Evolutionary conservation across 2,329 filamentous ascomycete species (phyloP), one percentile per base, ranked within the genome.

Genomic region (Pseudogymnoascus verrucosus): DNA sequence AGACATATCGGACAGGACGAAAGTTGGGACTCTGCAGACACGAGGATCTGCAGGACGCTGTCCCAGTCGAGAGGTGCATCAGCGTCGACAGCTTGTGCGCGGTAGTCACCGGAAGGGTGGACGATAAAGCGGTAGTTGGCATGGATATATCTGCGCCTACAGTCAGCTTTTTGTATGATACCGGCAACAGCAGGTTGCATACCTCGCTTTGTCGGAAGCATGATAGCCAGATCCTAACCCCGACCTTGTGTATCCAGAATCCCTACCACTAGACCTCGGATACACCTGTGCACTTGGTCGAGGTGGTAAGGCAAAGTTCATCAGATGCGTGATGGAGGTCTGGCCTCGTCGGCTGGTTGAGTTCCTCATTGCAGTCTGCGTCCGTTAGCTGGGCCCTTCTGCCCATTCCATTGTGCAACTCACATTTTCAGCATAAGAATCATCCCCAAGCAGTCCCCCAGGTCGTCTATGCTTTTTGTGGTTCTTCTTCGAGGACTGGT

Each of bases 51-150:
- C 67, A 97, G 80, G 62, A 99, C 90, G 68, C 91, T 87, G 68
- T 87, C 84, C 95, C 95, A 99, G 70, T 96, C 90, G 62, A 99
- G 78, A 71, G 95, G 89, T 59, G 93, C 83, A 75, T 99, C 93
- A 19, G 95, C 89, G 74, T 98, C 91, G 54, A 84, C 82, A 23
- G 91, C 89, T 73, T 98, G 92, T 5, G 85, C 83, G 65, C 85
- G 82, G 74, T 98, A 99, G 71, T 88, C 85, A 64, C 86, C 88
- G 63, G 85, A 82, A 3, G 95, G 93, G 65, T 91, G 88, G 61
- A 99, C 93, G 65, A 99, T 89, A 74, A 99, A 99, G 63, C 95
- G 89, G 74, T 99, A 99, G 75, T 99, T 99, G 68, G 95, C 92
- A 75, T 99, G 93, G 14, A 99, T 88, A 69, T 91, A 92, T 79